Base-by-base conservation (phyloP, 225 moss, liverwort and hornwort species). In the Thuidium tamariscinum region DNA sequence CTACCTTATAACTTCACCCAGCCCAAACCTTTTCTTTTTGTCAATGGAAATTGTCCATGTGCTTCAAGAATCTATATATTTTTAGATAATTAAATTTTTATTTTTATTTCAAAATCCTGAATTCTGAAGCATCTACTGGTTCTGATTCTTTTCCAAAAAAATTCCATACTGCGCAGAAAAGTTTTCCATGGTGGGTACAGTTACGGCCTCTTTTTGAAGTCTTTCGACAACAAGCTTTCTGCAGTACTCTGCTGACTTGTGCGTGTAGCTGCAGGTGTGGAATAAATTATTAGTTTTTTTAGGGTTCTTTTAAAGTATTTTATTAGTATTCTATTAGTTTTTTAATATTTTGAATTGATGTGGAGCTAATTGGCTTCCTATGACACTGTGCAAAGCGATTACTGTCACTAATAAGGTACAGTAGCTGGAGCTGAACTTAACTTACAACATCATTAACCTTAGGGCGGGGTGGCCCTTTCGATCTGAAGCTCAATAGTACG, bases 41-140 rank as follows among this genome's bases (percentile, higher is more conserved):
- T n/a, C n/a, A n/a, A n/a, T n/a, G n/a, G n/a, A n/a, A n/a, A n/a
- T n/a, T n/a, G n/a, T n/a, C n/a, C n/a, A n/a, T n/a, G n/a, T n/a
- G n/a, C n/a, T n/a, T n/a, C n/a, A n/a, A n/a, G n/a, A n/a, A n/a
- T n/a, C n/a, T n/a, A n/a, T n/a, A n/a, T n/a, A n/a, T n/a, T n/a
- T n/a, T n/a, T n/a, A n/a, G n/a, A n/a, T n/a, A n/a, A n/a, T n/a
- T n/a, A n/a, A n/a, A n/a, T n/a, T n/a, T n/a, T n/a, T n/a, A n/a
- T n/a, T n/a, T n/a, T n/a, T n/a, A n/a, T n/a, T n/a, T n/a, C n/a
- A n/a, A n/a, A n/a, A n/a, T n/a, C n/a, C 10, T 4, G 27, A 56
- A 16, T 34, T 22, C 16, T 0, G 0, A 51, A 52, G n/a, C 21
- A 34, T 8, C 20, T 0, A 5, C 29, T 29, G 0, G 0, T 12